A percentile compares a stretch with the other conserved stretches of the same genome.
Conservation (phyloP, 257 asterid species). For the Capsicum pubescens region DNA sequence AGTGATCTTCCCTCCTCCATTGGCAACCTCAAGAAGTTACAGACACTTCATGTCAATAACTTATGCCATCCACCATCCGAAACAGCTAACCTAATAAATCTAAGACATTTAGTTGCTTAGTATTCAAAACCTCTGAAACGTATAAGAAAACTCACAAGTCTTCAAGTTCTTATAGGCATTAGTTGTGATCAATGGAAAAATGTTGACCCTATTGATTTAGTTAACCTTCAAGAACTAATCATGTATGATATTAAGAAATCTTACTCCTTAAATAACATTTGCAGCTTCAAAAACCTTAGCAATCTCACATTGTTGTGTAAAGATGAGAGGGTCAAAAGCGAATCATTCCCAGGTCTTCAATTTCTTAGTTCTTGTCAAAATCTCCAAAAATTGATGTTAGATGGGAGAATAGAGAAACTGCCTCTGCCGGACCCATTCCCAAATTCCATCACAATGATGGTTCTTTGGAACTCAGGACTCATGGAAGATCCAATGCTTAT, state of each 20-base stretch:
- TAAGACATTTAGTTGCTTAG: background rate
- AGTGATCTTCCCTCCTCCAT: constrained; percentile 20
- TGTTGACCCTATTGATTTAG: background rate
- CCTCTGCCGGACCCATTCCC: background rate
- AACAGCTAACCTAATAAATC: constrained; percentile 11
- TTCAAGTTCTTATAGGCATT: background rate
- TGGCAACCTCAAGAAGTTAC: constrained; percentile 25
- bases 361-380: background rate
- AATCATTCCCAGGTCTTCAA: constrained; percentile 13
- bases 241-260: background rate
- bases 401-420: background rate
- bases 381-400: background rate
- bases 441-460: background rate
- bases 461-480: background rate
- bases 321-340: background rate
- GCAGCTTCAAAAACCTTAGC: constrained; percentile 19
- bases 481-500: background rate
- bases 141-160: constrained; percentile 13
- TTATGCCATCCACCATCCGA: background rate
- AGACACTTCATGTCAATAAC: background rate
- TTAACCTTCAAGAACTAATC: background rate
- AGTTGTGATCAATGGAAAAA: constrained; percentile 12
- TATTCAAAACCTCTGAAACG: background rate
- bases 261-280: constrained; percentile 15
- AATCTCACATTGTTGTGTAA: background rate